A percentile compares a stretch with the other conserved stretches of the same genome.
phyloP scores from a whole-genome alignment of 2,329 filamentous ascomycete genomes.

The Pseudogymnoascus sp. region DNA sequence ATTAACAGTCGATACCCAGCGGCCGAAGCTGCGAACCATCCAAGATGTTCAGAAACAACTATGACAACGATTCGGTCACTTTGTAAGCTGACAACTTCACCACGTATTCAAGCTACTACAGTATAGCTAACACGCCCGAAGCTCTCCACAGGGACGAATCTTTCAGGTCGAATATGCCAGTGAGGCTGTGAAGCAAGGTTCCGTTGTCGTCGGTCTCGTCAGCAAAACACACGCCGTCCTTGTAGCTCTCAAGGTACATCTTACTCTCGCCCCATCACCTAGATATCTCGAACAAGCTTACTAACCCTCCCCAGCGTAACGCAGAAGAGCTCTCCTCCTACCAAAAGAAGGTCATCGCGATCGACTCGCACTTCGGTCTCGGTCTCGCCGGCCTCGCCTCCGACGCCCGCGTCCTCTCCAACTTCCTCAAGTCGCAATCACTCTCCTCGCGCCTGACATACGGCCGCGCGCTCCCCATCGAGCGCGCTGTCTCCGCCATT shows the following conservation, averaged over 20 bases:
- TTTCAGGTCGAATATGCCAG: slow-evolving; percentile 99
- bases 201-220: slow-evolving; percentile 90
- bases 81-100: slow-evolving; percentile 56
- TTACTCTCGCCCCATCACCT: slow-evolving; percentile 4
- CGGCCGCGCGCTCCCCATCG: slow-evolving; percentile 84
- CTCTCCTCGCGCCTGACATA: slow-evolving; percentile 93
- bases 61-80: slow-evolving; percentile 99
- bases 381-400: slow-evolving; percentile 95
- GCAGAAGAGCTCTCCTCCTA: slow-evolving; percentile 99
- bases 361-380: slow-evolving; percentile 92
- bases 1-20: slow-evolving; percentile 3
- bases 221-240: slow-evolving; percentile 98
- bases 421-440: slow-evolving; percentile 99
- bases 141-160: slow-evolving; percentile 97
- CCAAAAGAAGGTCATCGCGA: slow-evolving; percentile 97
- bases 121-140: slow-evolving; percentile 33
- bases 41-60: slow-evolving; percentile 99
- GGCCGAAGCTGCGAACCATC: slow-evolving; percentile 18
- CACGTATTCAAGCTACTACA: not conserved
- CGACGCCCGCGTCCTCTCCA: slow-evolving; percentile 96
- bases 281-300: not conserved
- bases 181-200: slow-evolving; percentile 98
- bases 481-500: slow-evolving; percentile 83
- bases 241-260: slow-evolving; percentile 81
- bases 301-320: slow-evolving; percentile 59